Evolutionary conservation across 2,329 filamentous ascomycete genomes (phyloP), one percentile per base, ranked within the genome.

Genomic region (Ceratocystis cubensis): DNA sequence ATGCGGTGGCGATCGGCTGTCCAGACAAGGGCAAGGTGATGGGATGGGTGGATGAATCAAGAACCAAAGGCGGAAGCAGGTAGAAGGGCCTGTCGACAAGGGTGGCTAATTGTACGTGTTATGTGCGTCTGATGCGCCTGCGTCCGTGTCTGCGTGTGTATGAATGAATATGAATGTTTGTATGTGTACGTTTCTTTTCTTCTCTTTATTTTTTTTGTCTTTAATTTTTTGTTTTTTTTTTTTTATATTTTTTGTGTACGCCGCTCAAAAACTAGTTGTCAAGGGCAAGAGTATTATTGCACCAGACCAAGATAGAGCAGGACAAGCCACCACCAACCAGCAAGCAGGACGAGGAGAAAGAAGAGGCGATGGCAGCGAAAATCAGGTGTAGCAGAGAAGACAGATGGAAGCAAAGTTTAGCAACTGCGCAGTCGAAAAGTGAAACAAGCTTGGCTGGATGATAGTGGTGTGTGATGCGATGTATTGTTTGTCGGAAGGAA

Each of bases 401-500:
- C 22, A 8, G 17, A 33, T 17, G 56, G 2, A 59, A 5, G 20
- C 28, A 37, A 59, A 59, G 28, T 7, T 15, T 41, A 41, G 37
- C 37, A 20, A 48, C 46, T 22, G 17, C 15, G 17, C 46, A n/a
- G 17, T 22, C 5, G 48, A 20, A 50, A 50, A 53, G 10, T 20
- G 6, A 22, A 53, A 25, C 48, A 53, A 15, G 22, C 48, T 15
- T 53, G 48, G 48, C 22, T 28, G 37, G 37, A 41, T 41, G 13
- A 41, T 15, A 25, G 48, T 53, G 25, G 48, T 53, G 48, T n/a
- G 48, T 53, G 48, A 28, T 53, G 48, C 5, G 37, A 53, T 53
- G 48, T 53, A 53, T 25, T 59, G 56, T n/a, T 22, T 59, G 30
- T 59, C 56, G 56, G 56, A 59, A 59, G 56, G 56, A 59, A 59